Base-by-base conservation (phyloP, 257 asterid genomes). In the Salvia hispanica region DNA sequence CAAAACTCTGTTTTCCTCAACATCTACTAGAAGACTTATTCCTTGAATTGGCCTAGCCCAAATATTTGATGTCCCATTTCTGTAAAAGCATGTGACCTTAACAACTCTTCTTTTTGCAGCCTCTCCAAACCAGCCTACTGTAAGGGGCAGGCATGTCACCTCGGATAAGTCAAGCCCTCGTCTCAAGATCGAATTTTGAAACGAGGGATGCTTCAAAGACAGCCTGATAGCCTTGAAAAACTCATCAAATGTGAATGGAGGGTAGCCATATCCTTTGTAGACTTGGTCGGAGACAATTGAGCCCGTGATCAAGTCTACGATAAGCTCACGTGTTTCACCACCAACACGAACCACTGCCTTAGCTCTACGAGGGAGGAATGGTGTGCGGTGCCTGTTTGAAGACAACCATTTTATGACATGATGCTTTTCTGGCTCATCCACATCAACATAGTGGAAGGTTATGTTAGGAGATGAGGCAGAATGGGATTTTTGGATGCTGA, bases 31-130 rank as follows among this genome's bases (percentile, higher is more conserved):
- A 39, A 88, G 54, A 55, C 63, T 69, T 60, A 90, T 67, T 54
- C 96, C 95, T 51, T 72, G 80, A 18, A 90, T 73, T 7, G 95
- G 93, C 77, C 91, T 78, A 15, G 89, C 86, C 95, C 95, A 90
- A 9, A 90, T 69, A 66, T 87, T 87, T 50, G 80, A 65, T 3
- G 86, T 90, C 14, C 89, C 88, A 6, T 77, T 68, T 2, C 91
- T 77, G 58, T 87, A 90, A 40, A 80, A 90, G 42, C 95, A 90
- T 2, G 95, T 70, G 2, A 81, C 73, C 53, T 78, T 78, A 2
- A 85, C 72, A 58, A 79, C 66, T 61, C 95, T 82, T 58, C 59
- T 66, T 1, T 72, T 79, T 53, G 64, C 89, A 44, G 2, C 31
- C 77, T 90, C 87, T 25, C 96, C 95, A 51, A 67, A 90, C 95